Evolutionary conservation across 1,284 basidiomycete species (phyloP).

Genomic region (Austropuccinia psidii): DNA sequence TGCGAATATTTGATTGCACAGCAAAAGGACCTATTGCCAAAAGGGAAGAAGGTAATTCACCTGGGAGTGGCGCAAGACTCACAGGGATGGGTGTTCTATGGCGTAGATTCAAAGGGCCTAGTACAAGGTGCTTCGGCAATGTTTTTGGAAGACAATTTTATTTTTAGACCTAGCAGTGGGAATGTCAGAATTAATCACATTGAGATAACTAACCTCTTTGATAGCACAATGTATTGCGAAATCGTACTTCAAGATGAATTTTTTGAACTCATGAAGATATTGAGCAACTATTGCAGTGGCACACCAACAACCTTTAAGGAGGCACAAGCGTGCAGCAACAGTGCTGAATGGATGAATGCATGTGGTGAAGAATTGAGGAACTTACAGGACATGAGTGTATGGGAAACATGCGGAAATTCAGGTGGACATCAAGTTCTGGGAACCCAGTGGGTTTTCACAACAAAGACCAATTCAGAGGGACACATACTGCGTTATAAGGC

Average conservation of each 20-base stretch:
- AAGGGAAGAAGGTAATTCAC: no score
- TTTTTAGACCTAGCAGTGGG: no score
- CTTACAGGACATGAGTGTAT: background rate
- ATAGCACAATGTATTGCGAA: no score
- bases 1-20: background rate
- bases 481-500: background rate
- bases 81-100: background rate
- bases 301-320: background rate
- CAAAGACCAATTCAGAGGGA: background rate
- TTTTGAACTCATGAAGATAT: no score
- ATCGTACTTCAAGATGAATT: no score
- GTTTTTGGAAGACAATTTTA: no score
- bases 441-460: background rate
- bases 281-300: no score
- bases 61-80: background rate
- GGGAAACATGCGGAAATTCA: background rate
- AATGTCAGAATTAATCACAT: no score
- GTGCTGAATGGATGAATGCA: background rate
- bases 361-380: background rate
- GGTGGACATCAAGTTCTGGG: background rate
- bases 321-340: background rate
- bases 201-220: no score
- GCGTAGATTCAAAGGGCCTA: background rate
- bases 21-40: background rate
- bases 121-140: background rate